Evolutionary conservation across 305 asterid genomes (phyloP), one percentile per base, ranked within the genome.

Genomic region (Galium porrigens): DNA sequence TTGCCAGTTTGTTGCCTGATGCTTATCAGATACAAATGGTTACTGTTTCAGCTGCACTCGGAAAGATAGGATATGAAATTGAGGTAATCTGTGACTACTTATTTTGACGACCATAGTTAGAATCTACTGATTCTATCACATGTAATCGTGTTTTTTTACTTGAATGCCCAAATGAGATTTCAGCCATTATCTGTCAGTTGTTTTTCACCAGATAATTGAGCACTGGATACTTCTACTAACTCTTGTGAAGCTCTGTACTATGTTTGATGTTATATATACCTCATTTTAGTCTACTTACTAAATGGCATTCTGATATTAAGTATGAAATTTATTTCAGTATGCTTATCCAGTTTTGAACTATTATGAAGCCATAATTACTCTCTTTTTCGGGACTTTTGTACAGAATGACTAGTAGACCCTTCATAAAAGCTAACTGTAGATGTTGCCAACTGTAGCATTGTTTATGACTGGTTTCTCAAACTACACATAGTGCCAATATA

Each of bases 21-120:
- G 81, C 87, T 54, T 83, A 85, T 74, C 97, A 89, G 73, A 80
- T 89, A 72, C 80, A 79, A 58, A 89, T 89, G 97, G 76, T 70
- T 58, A 84, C 87, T 30, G 77, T 85, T 71, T 85, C 94, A 61
- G 70, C 80, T 69, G 85, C 88, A 30, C 74, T 89, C 80, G 73
- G 65, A 72, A 89, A 78, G 61, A 74, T 87, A 49, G 95, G 97
- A 37, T 89, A 89, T 42, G 92, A 81, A 76, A 76, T 89, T 67
- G 92, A 89, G 97, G 97, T 89, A 80, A 75, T 63, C 46, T 30
- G 9, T 36, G 42, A 6, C 49, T 20, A 42, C 49, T 14, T 4
- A 3, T 32, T 30, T 11, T 57, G 15, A 39, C 57, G 1, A 25
- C 11, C 48, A 11, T 52, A 60, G 30, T 53, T 6, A 15, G 11